Percentiles rank a stretch among this genome's conserved stretches.
These are phyloP conservation scores for Marasmius tenuissimus DNA, from an alignment of 1,284 basidiomycete genomes.

Conservation along the genomic window DNA sequence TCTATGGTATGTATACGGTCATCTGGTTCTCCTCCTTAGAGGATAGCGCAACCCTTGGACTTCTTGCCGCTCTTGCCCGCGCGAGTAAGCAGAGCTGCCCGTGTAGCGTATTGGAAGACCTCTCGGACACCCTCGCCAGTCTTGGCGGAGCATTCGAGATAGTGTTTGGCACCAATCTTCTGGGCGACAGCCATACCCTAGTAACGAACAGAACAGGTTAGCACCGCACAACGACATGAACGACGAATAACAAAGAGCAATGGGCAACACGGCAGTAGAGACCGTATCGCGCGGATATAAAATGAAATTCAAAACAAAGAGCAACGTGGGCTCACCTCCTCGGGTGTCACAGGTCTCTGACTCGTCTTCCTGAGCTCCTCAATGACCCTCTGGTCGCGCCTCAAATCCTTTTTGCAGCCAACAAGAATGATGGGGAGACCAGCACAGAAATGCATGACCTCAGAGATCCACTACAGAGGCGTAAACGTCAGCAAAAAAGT, in stretches of 20 bases:
- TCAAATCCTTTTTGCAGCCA: constrained; percentile 90
- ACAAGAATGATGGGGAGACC: constrained; percentile 88
- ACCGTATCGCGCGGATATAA: too few relatives aligned
- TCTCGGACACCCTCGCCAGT: constrained; percentile 88
- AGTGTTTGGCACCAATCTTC: constrained; percentile 87
- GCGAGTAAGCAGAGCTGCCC: constrained; percentile 69
- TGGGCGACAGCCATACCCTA: constrained; percentile 85
- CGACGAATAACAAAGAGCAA: too few relatives aligned
- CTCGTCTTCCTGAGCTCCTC: constrained; percentile 82
- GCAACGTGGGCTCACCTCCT: constrained; percentile 9
- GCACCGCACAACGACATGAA: background rate
- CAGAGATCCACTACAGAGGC: constrained; percentile 80
- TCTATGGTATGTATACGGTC: too few relatives aligned
- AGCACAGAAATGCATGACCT: constrained; percentile 91
- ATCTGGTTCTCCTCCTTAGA: constrained; percentile 33
- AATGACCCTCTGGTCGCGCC: constrained; percentile 76
- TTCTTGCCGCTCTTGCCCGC: constrained; percentile 39
- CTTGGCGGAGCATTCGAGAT: constrained; percentile 91
- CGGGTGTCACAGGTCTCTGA: constrained; percentile 73
- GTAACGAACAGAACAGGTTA: constrained; percentile 6
- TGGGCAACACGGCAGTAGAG: too few relatives aligned
- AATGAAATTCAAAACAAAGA: too few relatives aligned
- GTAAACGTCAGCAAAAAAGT: background rate
- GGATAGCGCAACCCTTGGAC: constrained; percentile 46
- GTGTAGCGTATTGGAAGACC: constrained; percentile 89